phyloP scores from a whole-genome alignment of 371 early-diverging fungal species.

The Circinella minor region DNA sequence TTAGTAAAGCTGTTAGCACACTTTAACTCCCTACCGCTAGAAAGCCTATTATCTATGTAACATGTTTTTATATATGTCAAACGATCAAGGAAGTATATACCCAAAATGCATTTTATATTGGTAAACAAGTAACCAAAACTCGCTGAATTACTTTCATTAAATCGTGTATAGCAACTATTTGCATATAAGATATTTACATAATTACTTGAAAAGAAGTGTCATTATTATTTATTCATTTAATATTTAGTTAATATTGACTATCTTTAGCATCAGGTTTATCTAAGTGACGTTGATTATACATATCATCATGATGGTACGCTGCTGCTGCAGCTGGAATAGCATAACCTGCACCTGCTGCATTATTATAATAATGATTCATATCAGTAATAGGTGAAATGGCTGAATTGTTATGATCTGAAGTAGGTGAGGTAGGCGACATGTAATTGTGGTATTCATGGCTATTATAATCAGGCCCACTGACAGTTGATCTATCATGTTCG shows the following conservation, averaged over 20 bases:
- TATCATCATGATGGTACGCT: neutral
- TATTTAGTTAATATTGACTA: neutral
- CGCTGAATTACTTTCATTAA: no score
- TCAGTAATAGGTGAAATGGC: neutral
- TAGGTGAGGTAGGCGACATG: constrained; percentile 3
- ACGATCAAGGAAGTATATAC: no score
- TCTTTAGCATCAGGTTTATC: constrained; percentile 7
- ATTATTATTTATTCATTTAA: neutral
- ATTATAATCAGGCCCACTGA: constrained; percentile 11
- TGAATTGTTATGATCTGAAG: neutral
- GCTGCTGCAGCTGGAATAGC: neutral
- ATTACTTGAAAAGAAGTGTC: no score
- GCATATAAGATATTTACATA: no score
- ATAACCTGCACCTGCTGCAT: constrained; percentile 6
- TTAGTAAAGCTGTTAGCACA: no score
- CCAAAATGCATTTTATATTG: no score
- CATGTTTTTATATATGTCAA: no score
- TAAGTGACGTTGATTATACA: constrained; percentile 6
- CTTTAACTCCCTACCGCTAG: no score
- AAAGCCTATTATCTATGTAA: no score
- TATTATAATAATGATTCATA: neutral
- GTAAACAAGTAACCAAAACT: no score
- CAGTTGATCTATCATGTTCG: constrained; percentile 2
- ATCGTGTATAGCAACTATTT: no score
- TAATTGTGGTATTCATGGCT: constrained; percentile 4